These are phyloP conservation scores for Fremontodendron californicum DNA, from an alignment of 345 rosid species.

Conservation along the genomic window DNA sequence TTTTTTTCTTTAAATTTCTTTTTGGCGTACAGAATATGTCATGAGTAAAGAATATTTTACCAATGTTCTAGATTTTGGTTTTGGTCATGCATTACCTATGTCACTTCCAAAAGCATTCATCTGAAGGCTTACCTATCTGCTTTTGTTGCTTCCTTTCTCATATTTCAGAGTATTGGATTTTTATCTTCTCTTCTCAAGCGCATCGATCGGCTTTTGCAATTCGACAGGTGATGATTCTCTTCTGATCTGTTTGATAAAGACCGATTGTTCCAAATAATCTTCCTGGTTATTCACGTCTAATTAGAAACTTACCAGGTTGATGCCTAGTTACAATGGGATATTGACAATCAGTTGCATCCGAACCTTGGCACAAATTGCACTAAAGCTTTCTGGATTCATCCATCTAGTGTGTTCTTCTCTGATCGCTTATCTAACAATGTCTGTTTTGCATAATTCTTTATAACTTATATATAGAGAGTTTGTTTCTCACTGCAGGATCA, in stretches of 20 bases:
- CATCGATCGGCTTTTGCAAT: conserved; percentile 83
- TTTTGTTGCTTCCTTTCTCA: conserved; percentile 18
- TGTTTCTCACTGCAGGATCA: conserved; percentile 57
- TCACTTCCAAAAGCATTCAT: conserved; percentile 8
- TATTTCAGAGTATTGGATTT: conserved; percentile 65
- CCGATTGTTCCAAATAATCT: conserved; percentile 5
- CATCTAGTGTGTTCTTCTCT: conserved; percentile 61
- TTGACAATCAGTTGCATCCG: conserved; percentile 90
- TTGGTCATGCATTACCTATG: conserved; percentile 5
- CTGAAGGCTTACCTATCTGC: conserved; percentile 15
- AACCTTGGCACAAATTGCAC: conserved; percentile 76
- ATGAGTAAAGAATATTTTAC: background rate
- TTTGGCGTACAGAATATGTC: background rate
- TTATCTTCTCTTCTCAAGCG: conserved; percentile 91
- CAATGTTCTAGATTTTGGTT: background rate
- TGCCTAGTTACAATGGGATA: conserved; percentile 94
- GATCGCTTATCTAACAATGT: background rate
- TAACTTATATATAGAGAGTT: conserved; percentile 16
- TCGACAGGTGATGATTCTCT: conserved; percentile 70
- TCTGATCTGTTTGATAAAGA: conserved; percentile 9
- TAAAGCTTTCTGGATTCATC: conserved; percentile 73
- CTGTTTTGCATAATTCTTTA: conserved; percentile 13
- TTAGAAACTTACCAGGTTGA: conserved; percentile 52
- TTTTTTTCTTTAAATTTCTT: background rate
- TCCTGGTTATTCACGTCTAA: conserved; percentile 6